phyloP scores from a whole-genome alignment of 208 protist genomes.

The Balamuthia mandrillaris region DNA sequence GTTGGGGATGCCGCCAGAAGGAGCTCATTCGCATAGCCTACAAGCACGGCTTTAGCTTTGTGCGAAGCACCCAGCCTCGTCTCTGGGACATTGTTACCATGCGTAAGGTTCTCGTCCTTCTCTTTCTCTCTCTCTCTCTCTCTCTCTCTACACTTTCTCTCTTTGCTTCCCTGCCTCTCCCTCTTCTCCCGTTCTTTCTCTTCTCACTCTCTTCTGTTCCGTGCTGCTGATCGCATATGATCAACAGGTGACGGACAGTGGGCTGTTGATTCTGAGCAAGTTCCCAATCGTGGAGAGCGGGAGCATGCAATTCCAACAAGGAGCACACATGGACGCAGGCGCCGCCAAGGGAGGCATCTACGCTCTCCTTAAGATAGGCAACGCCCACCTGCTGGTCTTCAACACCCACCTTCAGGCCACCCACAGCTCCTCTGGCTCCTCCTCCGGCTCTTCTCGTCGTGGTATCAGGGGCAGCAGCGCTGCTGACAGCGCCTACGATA shows the following conservation, averaged over 20 bases:
- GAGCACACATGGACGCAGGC: conserved; percentile 8
- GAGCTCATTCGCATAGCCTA: not conserved
- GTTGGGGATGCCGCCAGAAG: not conserved
- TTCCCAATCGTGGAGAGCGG: conserved; percentile 14
- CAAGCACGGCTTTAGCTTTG: not conserved
- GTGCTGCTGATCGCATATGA: too few relatives aligned
- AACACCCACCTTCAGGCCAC: conserved; percentile 36
- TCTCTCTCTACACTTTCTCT: not conserved
- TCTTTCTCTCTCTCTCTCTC: not conserved
- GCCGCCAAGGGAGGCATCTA: conserved; percentile 21
- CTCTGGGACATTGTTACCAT: conserved; percentile 3
- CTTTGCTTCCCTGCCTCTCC: not conserved
- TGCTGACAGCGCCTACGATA: not conserved
- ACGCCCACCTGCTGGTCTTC: conserved; percentile 26
- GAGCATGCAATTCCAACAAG: not conserved
- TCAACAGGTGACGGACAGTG: conserved; percentile 12
- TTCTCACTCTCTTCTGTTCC: too few relatives aligned
- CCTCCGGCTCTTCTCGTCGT: not conserved
- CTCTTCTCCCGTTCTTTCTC: not conserved
- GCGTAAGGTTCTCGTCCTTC: not conserved
- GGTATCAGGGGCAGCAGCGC: not conserved
- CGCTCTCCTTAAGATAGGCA: conserved; percentile 11
- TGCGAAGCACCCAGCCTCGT: not conserved
- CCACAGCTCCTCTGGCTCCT: not conserved
- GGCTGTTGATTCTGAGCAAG: conserved; percentile 34